phyloP scores from a whole-genome alignment of 768 basidiomycete genomes.

The Hericium rajendrae region DNA sequence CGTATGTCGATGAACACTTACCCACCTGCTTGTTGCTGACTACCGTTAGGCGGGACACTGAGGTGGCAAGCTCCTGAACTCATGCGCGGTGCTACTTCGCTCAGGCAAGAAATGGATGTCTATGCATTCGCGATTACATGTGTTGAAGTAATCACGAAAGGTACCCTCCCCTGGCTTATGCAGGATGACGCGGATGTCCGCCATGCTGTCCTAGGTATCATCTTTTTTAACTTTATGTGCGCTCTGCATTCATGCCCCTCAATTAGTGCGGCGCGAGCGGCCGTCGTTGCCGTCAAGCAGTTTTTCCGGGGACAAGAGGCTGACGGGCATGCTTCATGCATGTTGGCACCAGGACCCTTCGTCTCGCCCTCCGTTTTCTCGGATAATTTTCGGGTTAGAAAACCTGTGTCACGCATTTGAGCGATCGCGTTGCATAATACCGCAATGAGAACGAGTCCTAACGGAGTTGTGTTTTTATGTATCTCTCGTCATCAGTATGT shows the following conservation, averaged over 20 bases:
- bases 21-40: background rate
- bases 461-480: no score
- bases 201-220: conserved; percentile 35
- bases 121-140: conserved; percentile 63
- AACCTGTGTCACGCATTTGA: no score
- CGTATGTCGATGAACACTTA: conserved; percentile 18
- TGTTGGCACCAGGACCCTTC: no score
- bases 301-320: no score
- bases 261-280: background rate
- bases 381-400: no score
- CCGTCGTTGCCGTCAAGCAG: background rate
- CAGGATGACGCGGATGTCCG: conserved; percentile 42
- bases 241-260: background rate
- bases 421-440: no score
- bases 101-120: conserved; percentile 52
- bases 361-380: no score
- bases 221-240: background rate
- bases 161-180: conserved; percentile 47
- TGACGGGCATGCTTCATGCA: no score
- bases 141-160: conserved; percentile 53
- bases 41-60: conserved; percentile 35
- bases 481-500: no score
- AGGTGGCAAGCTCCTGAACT: conserved; percentile 70
- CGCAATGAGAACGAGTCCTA: no score
- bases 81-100: conserved; percentile 31